Evolutionary conservation across 2,329 filamentous ascomycete species (phyloP), one percentile per base, ranked within the genome.

Genomic region (Ascochyta clinopodiicola): DNA sequence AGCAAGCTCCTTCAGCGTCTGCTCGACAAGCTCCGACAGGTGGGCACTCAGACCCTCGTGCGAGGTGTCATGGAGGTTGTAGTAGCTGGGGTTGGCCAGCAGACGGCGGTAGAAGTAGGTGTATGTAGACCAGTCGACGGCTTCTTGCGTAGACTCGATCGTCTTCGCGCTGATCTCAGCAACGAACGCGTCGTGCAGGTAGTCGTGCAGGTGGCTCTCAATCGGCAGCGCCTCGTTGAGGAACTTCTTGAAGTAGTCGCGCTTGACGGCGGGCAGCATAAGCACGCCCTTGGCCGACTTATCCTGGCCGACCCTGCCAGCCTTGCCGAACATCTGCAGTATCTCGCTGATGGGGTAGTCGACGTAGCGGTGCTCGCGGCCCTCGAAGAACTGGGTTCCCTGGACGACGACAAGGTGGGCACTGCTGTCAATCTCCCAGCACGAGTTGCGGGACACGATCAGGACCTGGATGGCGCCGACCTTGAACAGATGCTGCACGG

Each of bases 191-290:
- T 99, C 96, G 67, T 96, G 92, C 31, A 99, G 82, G 75, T 92
- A 96, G 51, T 90, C 88, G 72, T 96, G 91, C 29, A 99, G 83
- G 73, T 96, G 92, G 62, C 92, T 96, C 79, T 99, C 95, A 22
- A 99, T 92, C 0, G 95, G 95, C 37, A 99, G 81, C 19, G 95
- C 95, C 75, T 99, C 96, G 67, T 95, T 94, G 62, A 99, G 79
- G 81, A 99, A 99, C 78, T 99, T 99, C 79, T 95, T 96, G 84
- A 98, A 99, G 78, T 96, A 99, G 60, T 97, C 93, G 34, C 95
- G 88, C 82, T 96, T 97, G 43, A 96, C 92, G 17, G 90, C 88
- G 2, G 94, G 92, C 10, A 97, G 86, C 95, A 99, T 98, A 39
- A 99, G 82, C n/a, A 99, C 91, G 64, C 94, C 96, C 59, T 91